Percentiles rank a stretch among this genome's conserved stretches.
These are phyloP conservation scores for Musa itinerans DNA, from an alignment of 176 grass and related monocot species.

Conservation along the genomic window DNA sequence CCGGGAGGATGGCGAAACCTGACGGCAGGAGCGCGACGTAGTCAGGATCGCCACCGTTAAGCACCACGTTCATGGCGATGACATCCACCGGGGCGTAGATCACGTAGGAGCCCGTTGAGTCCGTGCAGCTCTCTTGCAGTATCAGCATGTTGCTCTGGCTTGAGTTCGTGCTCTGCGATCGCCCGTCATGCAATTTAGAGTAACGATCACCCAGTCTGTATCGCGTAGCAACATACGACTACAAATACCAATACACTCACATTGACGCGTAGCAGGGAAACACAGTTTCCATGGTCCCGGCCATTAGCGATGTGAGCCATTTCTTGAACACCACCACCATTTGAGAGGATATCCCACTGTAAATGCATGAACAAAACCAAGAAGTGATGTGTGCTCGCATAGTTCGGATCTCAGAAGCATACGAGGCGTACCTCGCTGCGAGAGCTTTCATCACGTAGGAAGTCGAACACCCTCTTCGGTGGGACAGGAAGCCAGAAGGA, in stretches of 20 bases:
- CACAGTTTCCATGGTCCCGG: constrained; percentile 11
- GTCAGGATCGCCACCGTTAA: constrained; percentile 7
- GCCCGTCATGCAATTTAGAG: too few species aligned
- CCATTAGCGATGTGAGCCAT: constrained; percentile 20
- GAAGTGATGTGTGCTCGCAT: not conserved
- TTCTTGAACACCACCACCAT: constrained; percentile 11
- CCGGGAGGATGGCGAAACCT: constrained; percentile 13
- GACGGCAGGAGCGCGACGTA: constrained; percentile 14
- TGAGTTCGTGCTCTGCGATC: constrained; percentile 2
- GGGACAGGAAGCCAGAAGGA: constrained; percentile 90
- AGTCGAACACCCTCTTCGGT: constrained; percentile 86
- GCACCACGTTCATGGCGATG: constrained; percentile 16
- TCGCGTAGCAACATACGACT: too few species aligned
- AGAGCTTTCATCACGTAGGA: constrained; percentile 82
- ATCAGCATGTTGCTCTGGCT: constrained; percentile 20
- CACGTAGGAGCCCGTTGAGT: constrained; percentile 13
- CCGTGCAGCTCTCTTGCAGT: constrained; percentile 18
- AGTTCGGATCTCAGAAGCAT: not conserved
- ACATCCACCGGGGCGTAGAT: constrained; percentile 19
- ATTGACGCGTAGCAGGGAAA: constrained; percentile 10
- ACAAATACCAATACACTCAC: not conserved
- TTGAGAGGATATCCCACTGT: constrained; percentile 18
- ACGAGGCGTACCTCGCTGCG: constrained; percentile 50
- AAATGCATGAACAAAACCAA: not conserved
- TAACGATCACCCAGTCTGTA: too few species aligned